Percentiles rank a stretch among this genome's conserved stretches.
phyloP scores from a whole-genome alignment of 805 yeast species.

The Huiozyma naganishii region DNA sequence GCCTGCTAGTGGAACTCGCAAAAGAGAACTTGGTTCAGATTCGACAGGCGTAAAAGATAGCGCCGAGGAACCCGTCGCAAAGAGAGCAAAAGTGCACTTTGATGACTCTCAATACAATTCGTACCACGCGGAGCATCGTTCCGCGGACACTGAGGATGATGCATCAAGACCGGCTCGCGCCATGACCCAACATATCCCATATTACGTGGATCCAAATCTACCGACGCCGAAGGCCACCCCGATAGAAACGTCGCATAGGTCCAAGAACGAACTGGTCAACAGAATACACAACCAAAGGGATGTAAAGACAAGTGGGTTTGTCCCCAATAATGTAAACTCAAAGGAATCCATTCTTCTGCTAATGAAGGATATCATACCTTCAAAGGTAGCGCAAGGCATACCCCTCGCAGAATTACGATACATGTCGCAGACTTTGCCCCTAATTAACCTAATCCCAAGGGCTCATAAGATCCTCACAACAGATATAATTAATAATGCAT shows the following conservation, averaged over 20 bases:
- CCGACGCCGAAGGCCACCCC: constrained; percentile 8
- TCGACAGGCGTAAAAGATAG: background rate
- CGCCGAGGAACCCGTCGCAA: background rate
- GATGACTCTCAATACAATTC: background rate
- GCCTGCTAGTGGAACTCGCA: no score
- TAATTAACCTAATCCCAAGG: constrained; percentile 68
- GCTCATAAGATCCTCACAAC: constrained; percentile 82
- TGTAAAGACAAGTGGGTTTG: constrained; percentile 17
- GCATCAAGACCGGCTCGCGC: background rate
- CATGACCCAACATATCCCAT: background rate
- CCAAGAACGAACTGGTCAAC: constrained; percentile 7
- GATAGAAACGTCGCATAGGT: background rate
- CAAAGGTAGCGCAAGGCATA: constrained; percentile 43
- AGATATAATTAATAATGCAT: constrained; percentile 71
- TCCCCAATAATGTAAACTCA: constrained; percentile 32
- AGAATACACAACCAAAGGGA: constrained; percentile 1
- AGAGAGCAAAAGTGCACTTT: constrained; percentile 2
- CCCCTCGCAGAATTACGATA: constrained; percentile 82
- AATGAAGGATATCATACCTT: constrained; percentile 42
- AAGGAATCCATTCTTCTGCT: constrained; percentile 35
- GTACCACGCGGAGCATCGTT: no score
- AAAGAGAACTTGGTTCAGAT: background rate
- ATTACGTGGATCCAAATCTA: constrained; percentile 1
- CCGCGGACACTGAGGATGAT: no score
- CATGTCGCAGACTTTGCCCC: constrained; percentile 77